These are phyloP conservation scores for Neofusicoccum kwambonambiense DNA, from an alignment of 2,329 filamentous ascomycete genomes.

Conservation along the genomic window DNA sequence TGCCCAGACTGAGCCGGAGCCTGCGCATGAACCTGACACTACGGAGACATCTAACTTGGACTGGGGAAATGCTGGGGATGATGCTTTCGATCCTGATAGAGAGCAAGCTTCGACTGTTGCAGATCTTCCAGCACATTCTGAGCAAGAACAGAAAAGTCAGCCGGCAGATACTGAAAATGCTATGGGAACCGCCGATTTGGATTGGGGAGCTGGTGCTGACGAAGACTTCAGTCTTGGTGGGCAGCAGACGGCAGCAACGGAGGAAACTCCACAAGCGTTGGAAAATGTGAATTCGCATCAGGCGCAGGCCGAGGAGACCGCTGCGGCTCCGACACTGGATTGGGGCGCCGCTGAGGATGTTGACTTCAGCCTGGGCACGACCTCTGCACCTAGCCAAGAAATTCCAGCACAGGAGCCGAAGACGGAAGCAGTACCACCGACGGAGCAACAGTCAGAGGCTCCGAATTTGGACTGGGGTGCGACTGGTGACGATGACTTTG, in stretches of 20 bases:
- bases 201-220: constrained; percentile 21
- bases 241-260: background rate
- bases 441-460: background rate
- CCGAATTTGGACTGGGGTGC: constrained; percentile 18
- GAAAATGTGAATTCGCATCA: background rate
- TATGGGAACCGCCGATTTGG: background rate
- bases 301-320: background rate
- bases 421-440: background rate
- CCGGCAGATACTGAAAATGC: constrained; percentile 22
- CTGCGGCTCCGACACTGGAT: constrained; percentile 22
- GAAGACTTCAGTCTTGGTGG: constrained; percentile 14
- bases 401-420: background rate
- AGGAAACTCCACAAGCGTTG: background rate
- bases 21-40: background rate
- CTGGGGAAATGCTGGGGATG: constrained; percentile 35
- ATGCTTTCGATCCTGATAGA: constrained; percentile 25
- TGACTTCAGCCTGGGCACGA: constrained; percentile 24
- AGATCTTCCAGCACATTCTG: background rate
- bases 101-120: background rate
- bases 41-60: constrained; percentile 25
- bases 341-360: constrained; percentile 35
- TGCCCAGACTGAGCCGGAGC: background rate
- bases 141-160: background rate
- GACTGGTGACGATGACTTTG: background rate
- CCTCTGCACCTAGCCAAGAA: background rate